phyloP scores from a whole-genome alignment of 257 asterid genomes.

The Knoxia roxburghii region DNA sequence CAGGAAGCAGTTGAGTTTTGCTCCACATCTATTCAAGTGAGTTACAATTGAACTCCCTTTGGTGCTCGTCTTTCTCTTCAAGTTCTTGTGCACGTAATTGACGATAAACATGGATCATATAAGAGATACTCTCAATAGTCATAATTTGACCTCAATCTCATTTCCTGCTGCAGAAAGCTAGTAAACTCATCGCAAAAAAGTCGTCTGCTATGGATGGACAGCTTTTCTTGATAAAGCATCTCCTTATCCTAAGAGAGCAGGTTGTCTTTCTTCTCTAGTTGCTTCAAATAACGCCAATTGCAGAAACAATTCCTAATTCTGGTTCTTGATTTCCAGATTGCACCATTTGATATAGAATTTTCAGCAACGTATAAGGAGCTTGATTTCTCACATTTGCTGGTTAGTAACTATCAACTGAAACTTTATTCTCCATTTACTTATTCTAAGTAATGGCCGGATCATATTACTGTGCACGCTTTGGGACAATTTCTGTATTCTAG shows the following conservation, averaged over 20 bases:
- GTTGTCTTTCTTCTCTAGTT: conserved; percentile 32
- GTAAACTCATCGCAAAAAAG: conserved; percentile 65
- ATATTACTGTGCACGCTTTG: not conserved
- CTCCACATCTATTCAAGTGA: conserved; percentile 84
- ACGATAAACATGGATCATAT: not conserved
- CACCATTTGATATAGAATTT: conserved; percentile 96
- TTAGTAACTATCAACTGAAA: conserved; percentile 28
- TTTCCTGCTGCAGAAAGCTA: conserved; percentile 74
- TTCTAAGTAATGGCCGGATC: conserved; percentile 3
- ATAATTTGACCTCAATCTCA: conserved; percentile 4
- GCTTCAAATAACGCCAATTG: not conserved
- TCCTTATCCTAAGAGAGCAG: conserved; percentile 96
- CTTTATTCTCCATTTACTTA: conserved; percentile 4
- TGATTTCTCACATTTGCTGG: conserved; percentile 99
- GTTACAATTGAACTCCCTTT: conserved; percentile 12
- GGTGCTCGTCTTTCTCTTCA: not conserved
- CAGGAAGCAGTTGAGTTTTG: conserved; percentile 98
- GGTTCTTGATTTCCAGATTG: conserved; percentile 61
- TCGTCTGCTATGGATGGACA: conserved; percentile 90
- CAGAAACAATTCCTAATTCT: conserved; percentile 22
- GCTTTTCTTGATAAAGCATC: conserved; percentile 85
- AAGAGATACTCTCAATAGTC: not conserved
- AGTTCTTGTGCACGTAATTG: conserved; percentile 13
- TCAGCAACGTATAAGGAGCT: conserved; percentile 98
- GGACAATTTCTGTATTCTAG: not conserved